Base-by-base conservation (phyloP, 2,329 filamentous ascomycete species). In the Fusarium drepaniforme region DNA sequence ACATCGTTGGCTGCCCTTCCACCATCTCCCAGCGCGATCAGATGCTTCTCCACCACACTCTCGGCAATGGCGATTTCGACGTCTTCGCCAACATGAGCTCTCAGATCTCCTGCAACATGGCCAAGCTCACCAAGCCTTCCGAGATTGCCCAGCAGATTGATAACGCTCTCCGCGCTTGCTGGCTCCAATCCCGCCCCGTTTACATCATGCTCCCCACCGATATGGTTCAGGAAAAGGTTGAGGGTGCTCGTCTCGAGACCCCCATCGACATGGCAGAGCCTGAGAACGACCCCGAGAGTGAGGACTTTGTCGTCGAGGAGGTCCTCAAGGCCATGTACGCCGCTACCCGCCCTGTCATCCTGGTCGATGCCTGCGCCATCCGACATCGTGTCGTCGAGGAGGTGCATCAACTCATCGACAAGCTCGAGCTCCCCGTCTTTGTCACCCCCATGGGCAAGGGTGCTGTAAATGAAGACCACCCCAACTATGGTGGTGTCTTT, bases 401-500 rank as follows among this genome's bases (percentile, higher is more conserved):
- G 82, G 91, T 95, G 21, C 91, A 94, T 76, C 89, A 90, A 9
- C 86, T 98, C 18, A 86, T 97, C 62, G 87, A 92, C 70, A 94
- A 92, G 82, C 94, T 94, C 1, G 87, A 90, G 5, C 86, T 97
- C 9, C 95, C 95, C 6, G 93, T 94, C 0, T 97, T 97, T 77
- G 93, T 96, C n/a, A 93, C 94, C 0, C 94, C 95, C 3, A 97
- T 97, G 93, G 95, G 95, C 57, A 97, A 97, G 85, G 90, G 94
- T 21, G 93, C 93, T 23, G 89, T 98, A 57, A 89, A 97, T 78
- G 95, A 98, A 83, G 89, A 89, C 3, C 88, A 93, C 57, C 86
- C 88, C n/a, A 93, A 90, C 79, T 97, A 93, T 76, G 93, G 93
- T 25, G 95, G 95, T 73, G 93, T 97, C 7, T 97, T 97, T 81